A percentile compares a stretch with the other conserved stretches of the same genome.
Evolutionary conservation across 208 protist genomes (phyloP).

Genomic region (Leishmania tarentolae): DNA sequence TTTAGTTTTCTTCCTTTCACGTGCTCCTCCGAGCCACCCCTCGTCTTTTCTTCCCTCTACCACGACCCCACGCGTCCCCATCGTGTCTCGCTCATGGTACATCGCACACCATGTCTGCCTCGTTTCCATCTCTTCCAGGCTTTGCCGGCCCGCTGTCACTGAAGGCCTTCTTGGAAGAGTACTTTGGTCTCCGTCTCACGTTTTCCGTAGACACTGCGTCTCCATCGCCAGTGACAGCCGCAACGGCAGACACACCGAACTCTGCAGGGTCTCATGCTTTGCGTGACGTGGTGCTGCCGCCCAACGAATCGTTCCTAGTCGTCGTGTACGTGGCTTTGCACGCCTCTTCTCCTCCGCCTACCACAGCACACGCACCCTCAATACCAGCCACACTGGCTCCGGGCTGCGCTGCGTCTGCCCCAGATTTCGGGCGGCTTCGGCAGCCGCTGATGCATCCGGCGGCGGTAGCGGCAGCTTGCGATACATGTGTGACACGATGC

Average conservation of each 20-base stretch:
- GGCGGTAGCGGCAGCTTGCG: not conserved
- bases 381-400: not conserved
- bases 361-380: not conserved
- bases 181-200: slow-evolving; percentile 42
- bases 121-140: slow-evolving; percentile 50
- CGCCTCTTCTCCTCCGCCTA: slow-evolving; percentile 26
- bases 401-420: not conserved
- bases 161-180: slow-evolving; percentile 47
- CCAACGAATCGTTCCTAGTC: slow-evolving; percentile 41
- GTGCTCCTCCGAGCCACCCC: not conserved
- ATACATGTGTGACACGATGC: not conserved
- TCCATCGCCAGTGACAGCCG: not conserved
- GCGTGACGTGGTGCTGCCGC: slow-evolving; percentile 23
- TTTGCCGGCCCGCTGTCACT: slow-evolving; percentile 57
- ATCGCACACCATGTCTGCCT: slow-evolving; percentile 31
- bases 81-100: not conserved
- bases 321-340: slow-evolving; percentile 49
- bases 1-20: not conserved
- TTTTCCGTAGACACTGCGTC: slow-evolving; percentile 12
- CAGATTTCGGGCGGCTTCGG: not conserved
- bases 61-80: not conserved
- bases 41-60: not conserved
- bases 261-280: slow-evolving; percentile 1
- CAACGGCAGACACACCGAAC: not conserved
- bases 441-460: not conserved